phyloP scores from a whole-genome alignment of 129 eudicot species.

The Apium graveolens region DNA sequence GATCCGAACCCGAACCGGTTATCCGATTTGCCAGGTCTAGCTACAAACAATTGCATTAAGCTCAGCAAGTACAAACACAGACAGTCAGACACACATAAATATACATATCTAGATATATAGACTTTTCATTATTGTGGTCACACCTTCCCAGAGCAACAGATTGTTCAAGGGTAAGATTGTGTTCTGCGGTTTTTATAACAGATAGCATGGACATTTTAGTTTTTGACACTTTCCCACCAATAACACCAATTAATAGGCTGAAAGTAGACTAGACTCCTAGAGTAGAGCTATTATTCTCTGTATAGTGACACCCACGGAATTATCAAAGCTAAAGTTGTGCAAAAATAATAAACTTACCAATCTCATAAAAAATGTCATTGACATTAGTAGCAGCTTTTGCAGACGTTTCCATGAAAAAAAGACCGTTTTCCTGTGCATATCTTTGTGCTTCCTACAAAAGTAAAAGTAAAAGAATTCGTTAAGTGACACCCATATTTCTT shows the following conservation, averaged over 20 bases:
- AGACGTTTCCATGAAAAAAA: conserved; percentile 39
- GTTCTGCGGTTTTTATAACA: background rate
- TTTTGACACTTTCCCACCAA: background rate
- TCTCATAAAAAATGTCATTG: conserved; percentile 35
- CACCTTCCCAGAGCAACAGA: background rate
- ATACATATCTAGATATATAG: background rate
- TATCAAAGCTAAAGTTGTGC: background rate
- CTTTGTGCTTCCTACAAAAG: conserved; percentile 30
- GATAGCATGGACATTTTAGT: background rate
- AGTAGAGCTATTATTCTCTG: background rate
- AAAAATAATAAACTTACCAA: conserved; percentile 19
- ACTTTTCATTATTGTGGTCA: background rate
- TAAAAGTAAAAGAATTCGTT: background rate
- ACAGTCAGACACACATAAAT: background rate
- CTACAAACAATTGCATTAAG: background rate
- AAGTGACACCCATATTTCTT: background rate
- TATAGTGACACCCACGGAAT: background rate
- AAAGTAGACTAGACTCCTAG: background rate
- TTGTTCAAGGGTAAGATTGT: background rate
- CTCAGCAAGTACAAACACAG: background rate
- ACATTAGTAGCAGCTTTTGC: conserved; percentile 42
- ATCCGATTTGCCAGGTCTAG: too few relatives aligned
- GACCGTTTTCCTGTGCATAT: conserved; percentile 38
- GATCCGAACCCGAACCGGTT: too few relatives aligned
- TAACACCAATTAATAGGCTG: background rate